Evolutionary conservation across 2,329 filamentous ascomycete species (phyloP), one percentile per base, ranked within the genome.

Genomic region (Hyphodiscus sp.): DNA sequence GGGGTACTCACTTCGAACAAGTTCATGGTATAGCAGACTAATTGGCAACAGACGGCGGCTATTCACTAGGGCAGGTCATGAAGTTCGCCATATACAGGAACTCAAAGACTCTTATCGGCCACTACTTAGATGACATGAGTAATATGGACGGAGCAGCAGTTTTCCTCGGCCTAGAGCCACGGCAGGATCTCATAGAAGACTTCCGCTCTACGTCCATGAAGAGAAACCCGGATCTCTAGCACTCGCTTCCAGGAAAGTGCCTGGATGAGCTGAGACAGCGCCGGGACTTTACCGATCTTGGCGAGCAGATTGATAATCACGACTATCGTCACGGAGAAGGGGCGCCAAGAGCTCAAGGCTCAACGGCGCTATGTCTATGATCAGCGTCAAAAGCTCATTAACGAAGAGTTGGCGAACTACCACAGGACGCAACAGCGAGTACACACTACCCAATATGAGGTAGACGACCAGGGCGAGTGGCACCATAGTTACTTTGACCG

Each of bases 71-170:
- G 29, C 13, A 33, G 13, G 29, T 33, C 13, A 33, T 33, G 13
- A 33, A 33, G 29, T 33, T 33, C 29, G 13, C 13, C 13, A 33
- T 33, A 33, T 33, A 33, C 16, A 55, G 23, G 42, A 57, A 57
- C 48, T 50, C 29, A 52, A 57, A 57, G 51, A 57, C 51, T 51
- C 20, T 57, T 51, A 19, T 54, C 30, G 41, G 48, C 41, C n/a
- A 57, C 20, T 57, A 57, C 45, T 57, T 57, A 20, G 41, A 57
- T 53, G 16, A 57, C 44, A 57, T 57, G n/a, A 57, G 51, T 54
- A 53, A 54, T 54, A 19, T 57, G 15, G 16, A 53, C n/a, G 23
- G 38, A 46, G 23, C n/a, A 53, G 44, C 16, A 53, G 44, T 51
- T 29, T 56, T 51, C 45, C 41, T 56, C 13, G 26, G 54, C 54